These are phyloP conservation scores for Magnolia changhungtana DNA, from an alignment of 164 flowering plant species.

Conservation along the genomic window DNA sequence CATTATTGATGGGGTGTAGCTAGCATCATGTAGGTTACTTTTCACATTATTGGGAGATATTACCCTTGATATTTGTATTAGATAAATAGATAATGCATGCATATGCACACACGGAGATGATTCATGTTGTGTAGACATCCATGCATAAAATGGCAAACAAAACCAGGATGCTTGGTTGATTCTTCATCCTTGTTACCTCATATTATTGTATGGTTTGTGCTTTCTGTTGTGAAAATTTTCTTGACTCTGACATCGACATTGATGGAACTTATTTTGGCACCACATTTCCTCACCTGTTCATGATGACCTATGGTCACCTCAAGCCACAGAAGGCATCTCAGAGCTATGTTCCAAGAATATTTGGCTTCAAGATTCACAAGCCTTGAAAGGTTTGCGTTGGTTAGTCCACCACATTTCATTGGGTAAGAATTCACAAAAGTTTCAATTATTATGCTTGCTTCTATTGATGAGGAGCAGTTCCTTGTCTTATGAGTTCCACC, in stretches of 20 bases:
- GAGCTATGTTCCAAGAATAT: conserved; percentile 68
- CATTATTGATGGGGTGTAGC: too few relatives aligned
- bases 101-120: too few relatives aligned
- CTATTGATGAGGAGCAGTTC: conserved; percentile 8
- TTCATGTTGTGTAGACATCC: background rate
- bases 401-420: conserved; percentile 8
- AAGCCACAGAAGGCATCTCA: conserved; percentile 73
- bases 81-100: too few relatives aligned
- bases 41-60: too few relatives aligned
- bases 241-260: conserved; percentile 42
- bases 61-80: too few relatives aligned
- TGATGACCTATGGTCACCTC: conserved; percentile 74
- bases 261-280: conserved; percentile 91
- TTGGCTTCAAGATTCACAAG: conserved; percentile 80
- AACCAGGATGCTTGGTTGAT: background rate
- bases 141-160: background rate
- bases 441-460: conserved; percentile 10
- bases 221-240: background rate
- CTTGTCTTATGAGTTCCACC: conserved; percentile 11
- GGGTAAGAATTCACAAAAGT: conserved; percentile 8
- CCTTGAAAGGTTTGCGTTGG: conserved; percentile 29
- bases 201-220: background rate
- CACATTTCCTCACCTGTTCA: conserved; percentile 78
- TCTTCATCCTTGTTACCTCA: background rate
- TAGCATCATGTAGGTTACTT: too few relatives aligned